These are phyloP conservation scores for Cyclanthera cordifolia DNA, from an alignment of 306 rosid species.

Conservation along the genomic window DNA sequence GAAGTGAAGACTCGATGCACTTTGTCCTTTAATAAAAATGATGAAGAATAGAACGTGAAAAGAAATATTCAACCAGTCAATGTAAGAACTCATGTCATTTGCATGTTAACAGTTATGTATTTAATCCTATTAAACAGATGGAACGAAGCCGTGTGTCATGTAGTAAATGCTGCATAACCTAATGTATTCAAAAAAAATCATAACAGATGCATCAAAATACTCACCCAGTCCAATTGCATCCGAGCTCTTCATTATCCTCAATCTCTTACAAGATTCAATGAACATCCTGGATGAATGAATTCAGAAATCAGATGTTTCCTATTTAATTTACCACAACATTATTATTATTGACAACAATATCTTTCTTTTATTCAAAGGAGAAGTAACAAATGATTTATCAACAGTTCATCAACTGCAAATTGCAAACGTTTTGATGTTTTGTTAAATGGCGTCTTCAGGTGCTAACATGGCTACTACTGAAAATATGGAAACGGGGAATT, in stretches of 20 bases:
- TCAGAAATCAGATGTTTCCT: constrained; percentile 1
- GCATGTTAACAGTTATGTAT: background rate
- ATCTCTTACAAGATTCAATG: constrained; percentile 58
- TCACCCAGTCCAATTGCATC: constrained; percentile 88
- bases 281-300: constrained; percentile 49
- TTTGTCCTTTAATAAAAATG: background rate
- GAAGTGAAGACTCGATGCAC: background rate
- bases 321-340: background rate
- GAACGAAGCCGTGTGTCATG: background rate
- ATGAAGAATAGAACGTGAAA: background rate
- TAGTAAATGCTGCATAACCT: background rate
- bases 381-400: background rate
- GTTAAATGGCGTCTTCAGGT: background rate
- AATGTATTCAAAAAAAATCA: background rate
- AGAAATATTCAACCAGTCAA: background rate
- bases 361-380: background rate
- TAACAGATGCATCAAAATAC: constrained; percentile 12
- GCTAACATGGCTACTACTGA: background rate
- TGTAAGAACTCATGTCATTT: background rate
- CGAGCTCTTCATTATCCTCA: constrained; percentile 88
- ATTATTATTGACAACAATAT: background rate
- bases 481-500: background rate
- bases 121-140: background rate
- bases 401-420: background rate
- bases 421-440: background rate